Evolutionary conservation across 805 yeast species (phyloP).

Genomic region (Saccharomycopsis javanensis): DNA sequence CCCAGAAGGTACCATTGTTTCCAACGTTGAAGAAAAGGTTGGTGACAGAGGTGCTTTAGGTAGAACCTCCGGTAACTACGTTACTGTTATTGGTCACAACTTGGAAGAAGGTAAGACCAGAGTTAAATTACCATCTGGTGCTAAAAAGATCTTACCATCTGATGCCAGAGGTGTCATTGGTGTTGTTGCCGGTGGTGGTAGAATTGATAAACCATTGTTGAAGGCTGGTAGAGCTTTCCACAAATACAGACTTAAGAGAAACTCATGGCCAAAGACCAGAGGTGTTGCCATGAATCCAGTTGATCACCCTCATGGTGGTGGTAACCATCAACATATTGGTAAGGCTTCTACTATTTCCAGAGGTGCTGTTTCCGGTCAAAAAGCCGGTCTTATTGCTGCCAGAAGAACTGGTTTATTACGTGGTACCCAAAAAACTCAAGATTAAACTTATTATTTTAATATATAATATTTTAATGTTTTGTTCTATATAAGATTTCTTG

Average conservation of each 20-base stretch:
- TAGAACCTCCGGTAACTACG: constrained; percentile 99
- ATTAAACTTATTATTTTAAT: constrained; percentile 30
- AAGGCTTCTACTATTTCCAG: constrained; percentile 98
- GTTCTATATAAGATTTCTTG: constrained; percentile 2
- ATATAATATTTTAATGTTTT: constrained; percentile 1
- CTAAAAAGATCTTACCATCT: constrained; percentile 92
- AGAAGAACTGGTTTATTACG: constrained; percentile 99
- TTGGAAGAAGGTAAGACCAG: constrained; percentile 98
- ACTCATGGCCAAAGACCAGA: constrained; percentile 99
- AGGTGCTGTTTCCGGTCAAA: constrained; percentile 99
- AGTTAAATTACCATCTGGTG: constrained; percentile 98
- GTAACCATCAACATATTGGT: constrained; percentile 99
- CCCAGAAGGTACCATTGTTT: constrained; percentile 98
- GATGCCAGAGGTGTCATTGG: constrained; percentile 99
- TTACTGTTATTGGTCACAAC: constrained; percentile 98
- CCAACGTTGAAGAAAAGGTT: constrained; percentile 97
- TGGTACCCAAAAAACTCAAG: constrained; percentile 95
- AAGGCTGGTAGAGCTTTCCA: constrained; percentile 99
- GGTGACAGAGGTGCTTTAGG: constrained; percentile 99
- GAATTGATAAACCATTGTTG: constrained; percentile 98
- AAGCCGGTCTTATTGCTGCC: constrained; percentile 99
- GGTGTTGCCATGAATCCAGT: constrained; percentile 99
- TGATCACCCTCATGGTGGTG: constrained; percentile 99
- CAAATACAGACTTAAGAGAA: constrained; percentile 98
- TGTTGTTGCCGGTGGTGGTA: constrained; percentile 99